Evolutionary conservation across 225 moss, liverwort and hornwort species (phyloP).

Genomic region (Pleurozium schreberi): DNA sequence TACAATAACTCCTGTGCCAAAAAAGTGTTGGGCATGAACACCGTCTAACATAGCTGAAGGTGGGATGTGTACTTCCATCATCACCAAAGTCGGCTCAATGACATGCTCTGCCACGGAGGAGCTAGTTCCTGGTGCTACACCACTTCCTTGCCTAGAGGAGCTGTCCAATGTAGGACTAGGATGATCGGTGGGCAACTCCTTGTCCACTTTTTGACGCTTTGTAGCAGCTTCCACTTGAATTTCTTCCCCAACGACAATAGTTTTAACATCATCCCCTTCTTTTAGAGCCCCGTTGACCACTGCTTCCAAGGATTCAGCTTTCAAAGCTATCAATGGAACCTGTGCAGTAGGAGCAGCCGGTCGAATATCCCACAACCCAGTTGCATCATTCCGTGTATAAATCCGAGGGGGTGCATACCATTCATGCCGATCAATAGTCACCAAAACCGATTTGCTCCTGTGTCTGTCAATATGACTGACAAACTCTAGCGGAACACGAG

Average conservation of each 20-base stretch:
- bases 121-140: conserved; percentile 26
- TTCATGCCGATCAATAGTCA: conserved; percentile 80
- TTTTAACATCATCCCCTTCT: background rate
- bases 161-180: conserved; percentile 16
- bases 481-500: conserved; percentile 75
- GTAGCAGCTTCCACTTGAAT: conserved; percentile 8
- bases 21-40: conserved; percentile 70
- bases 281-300: background rate
- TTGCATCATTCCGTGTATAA: conserved; percentile 69
- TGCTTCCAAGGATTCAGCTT: background rate
- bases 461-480: conserved; percentile 65
- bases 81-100: conserved; percentile 73
- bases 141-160: conserved; percentile 21
- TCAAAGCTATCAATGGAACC: background rate
- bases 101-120: conserved; percentile 70
- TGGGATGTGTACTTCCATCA: conserved; percentile 92
- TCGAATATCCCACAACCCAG: conserved; percentile 67
- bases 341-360: conserved; percentile 11
- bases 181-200: background rate
- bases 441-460: conserved; percentile 78
- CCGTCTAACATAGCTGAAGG: conserved; percentile 86
- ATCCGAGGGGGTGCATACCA: conserved; percentile 79
- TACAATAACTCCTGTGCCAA: conserved; percentile 76
- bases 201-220: conserved; percentile 29
- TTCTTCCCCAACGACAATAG: background rate